These are phyloP conservation scores for Citrus medica DNA, from an alignment of 345 rosid species.

Conservation along the genomic window DNA sequence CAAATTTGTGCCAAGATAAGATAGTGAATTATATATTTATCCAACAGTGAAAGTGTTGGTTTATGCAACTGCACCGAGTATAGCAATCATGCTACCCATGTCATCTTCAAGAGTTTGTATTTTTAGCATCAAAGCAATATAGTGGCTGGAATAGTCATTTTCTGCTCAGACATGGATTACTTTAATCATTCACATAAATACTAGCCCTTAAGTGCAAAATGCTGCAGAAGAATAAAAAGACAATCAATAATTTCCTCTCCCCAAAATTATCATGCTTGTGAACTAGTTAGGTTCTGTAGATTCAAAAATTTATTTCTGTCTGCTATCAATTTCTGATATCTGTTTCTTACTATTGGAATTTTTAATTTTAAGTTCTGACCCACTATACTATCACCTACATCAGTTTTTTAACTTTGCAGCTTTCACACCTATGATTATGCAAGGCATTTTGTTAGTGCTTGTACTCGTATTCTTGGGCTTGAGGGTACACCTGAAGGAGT, in stretches of 20 bases:
- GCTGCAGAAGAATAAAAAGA: background rate
- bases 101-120: background rate
- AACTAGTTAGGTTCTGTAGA: background rate
- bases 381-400: background rate
- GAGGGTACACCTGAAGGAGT: conserved; percentile 72
- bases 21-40: background rate
- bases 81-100: background rate
- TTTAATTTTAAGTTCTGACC: background rate
- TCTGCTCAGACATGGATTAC: background rate
- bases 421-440: conserved; percentile 65
- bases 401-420: conserved; percentile 25
- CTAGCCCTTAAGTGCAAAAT: background rate
- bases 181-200: background rate
- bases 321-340: background rate
- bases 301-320: background rate
- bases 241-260: background rate
- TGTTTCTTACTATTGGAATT: background rate
- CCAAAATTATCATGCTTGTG: background rate
- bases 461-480: conserved; percentile 62
- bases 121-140: background rate
- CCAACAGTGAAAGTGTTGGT: too few relatives aligned
- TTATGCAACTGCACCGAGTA: background rate
- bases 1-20: background rate
- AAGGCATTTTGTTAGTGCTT: conserved; percentile 65
- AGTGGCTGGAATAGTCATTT: background rate